phyloP scores from a whole-genome alignment of 78 protist genomes.

The Polysphondylium violaceum region DNA sequence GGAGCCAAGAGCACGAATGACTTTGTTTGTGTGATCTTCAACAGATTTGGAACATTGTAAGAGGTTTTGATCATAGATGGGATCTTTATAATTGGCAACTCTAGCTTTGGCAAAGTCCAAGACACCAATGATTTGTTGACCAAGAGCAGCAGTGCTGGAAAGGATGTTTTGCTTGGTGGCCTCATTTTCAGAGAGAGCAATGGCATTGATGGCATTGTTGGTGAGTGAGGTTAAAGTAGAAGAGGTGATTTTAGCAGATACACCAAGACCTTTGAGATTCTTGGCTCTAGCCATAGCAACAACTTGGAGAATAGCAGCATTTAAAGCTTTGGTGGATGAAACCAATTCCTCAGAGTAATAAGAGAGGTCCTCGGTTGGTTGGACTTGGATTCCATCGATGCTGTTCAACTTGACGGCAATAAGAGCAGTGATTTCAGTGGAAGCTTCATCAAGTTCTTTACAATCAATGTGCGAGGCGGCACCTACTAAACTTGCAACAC shows the following conservation, averaged over 20 bases:
- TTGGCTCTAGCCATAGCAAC: conserved; percentile 70
- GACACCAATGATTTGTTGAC: conserved; percentile 10
- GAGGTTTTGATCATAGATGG: conserved; percentile 71
- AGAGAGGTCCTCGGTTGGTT: conserved; percentile 32
- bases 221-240: conserved; percentile 24
- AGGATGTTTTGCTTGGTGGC: conserved; percentile 32
- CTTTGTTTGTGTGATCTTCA: conserved; percentile 41
- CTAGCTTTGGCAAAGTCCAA: conserved; percentile 78
- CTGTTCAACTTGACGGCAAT: background rate
- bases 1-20: conserved; percentile 45
- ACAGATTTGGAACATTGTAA: conserved; percentile 6
- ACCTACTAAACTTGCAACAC: conserved; percentile 68
- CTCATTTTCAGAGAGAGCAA: conserved; percentile 13
- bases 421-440: conserved; percentile 30
- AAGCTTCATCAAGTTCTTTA: conserved; percentile 81
- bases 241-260: conserved; percentile 48
- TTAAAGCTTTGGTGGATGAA: conserved; percentile 57
- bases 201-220: conserved; percentile 11
- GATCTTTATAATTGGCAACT: conserved; percentile 79
- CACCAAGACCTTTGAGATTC: conserved; percentile 77
- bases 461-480: conserved; percentile 78
- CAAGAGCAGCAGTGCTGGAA: conserved; percentile 13
- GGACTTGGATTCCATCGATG: background rate
- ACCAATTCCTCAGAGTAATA: conserved; percentile 36
- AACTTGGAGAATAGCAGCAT: conserved; percentile 62